These are phyloP conservation scores for Ganoderma sinense DNA, from an alignment of 1,284 basidiomycete species.

Conservation along the genomic window DNA sequence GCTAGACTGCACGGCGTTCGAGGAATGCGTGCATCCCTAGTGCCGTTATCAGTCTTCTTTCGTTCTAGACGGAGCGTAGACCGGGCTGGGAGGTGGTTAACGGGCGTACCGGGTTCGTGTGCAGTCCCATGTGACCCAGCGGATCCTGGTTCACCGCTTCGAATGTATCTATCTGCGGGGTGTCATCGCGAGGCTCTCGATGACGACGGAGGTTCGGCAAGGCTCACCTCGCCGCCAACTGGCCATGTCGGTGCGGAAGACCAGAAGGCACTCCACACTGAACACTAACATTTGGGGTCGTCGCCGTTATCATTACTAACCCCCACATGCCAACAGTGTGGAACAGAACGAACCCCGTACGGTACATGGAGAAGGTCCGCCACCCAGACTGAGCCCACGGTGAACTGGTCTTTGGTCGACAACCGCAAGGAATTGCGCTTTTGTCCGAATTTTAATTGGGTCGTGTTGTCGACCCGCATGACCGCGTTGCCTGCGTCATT, in stretches of 20 bases:
- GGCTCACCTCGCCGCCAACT: conserved; percentile 54
- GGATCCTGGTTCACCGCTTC: conserved; percentile 75
- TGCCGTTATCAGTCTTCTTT: conserved; percentile 12
- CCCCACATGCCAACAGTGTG: neutral
- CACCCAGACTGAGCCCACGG: conserved; percentile 71
- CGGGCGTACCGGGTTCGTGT: conserved; percentile 55
- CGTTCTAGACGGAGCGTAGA: conserved; percentile 6
- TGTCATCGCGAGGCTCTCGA: neutral
- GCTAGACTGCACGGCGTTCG: conserved; percentile 55
- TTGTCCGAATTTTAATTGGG: conserved; percentile 61
- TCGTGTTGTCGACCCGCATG: conserved; percentile 76
- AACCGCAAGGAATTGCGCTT: conserved; percentile 80
- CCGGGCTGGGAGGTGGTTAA: conserved; percentile 17
- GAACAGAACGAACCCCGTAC: conserved; percentile 53
- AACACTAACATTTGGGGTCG: conserved; percentile 53
- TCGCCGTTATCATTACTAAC: neutral
- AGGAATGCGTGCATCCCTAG: conserved; percentile 61
- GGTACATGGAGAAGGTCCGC: conserved; percentile 76
- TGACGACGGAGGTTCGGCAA: conserved; percentile 1
- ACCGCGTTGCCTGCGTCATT: conserved; percentile 68
- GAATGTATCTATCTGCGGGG: conserved; percentile 68
- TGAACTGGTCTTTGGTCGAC: conserved; percentile 61
- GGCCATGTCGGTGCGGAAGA: conserved; percentile 71
- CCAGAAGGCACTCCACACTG: conserved; percentile 80
- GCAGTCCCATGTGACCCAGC: conserved; percentile 73